phyloP scores from a whole-genome alignment of 495 filamentous ascomycete species.

The Xylaria nigripes region DNA sequence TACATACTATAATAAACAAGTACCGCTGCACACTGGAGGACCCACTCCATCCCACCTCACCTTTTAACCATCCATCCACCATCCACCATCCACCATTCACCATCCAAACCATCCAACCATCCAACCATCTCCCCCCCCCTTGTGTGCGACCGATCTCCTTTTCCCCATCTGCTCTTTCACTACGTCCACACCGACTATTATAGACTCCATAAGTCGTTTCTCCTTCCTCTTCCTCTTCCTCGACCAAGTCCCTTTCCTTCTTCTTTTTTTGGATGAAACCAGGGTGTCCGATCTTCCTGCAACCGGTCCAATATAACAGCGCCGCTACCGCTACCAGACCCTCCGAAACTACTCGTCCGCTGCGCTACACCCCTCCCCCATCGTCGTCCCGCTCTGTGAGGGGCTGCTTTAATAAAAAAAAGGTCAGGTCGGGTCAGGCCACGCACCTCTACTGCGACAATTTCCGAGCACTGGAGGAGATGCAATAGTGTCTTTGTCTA shows the following conservation, averaged over 20 bases:
- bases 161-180: slow-evolving; percentile 2
- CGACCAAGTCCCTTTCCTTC: not conserved
- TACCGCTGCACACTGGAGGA: not conserved
- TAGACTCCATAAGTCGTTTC: not conserved
- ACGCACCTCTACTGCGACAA: slow-evolving; percentile 5
- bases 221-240: not conserved
- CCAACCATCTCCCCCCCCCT: not conserved
- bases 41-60: slow-evolving; percentile 8
- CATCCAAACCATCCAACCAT: not conserved
- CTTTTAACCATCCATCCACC: not conserved
- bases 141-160: slow-evolving; percentile 1
- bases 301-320: not conserved
- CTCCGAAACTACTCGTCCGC: not conserved
- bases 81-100: not conserved
- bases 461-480: slow-evolving; percentile 4
- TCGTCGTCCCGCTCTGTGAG: slow-evolving; percentile 10
- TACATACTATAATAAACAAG: not conserved
- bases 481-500: slow-evolving; percentile 6
- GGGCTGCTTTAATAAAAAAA: slow-evolving; percentile 5
- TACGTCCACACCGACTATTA: not conserved
- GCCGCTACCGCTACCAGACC: not conserved
- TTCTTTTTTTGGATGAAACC: slow-evolving; percentile 4
- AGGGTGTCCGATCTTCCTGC: not conserved
- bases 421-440: slow-evolving; percentile 5
- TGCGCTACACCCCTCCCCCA: slow-evolving; percentile 9